These are phyloP conservation scores for Ulvella scutata DNA, from an alignment of 139 green algal species.

Conservation along the genomic window DNA sequence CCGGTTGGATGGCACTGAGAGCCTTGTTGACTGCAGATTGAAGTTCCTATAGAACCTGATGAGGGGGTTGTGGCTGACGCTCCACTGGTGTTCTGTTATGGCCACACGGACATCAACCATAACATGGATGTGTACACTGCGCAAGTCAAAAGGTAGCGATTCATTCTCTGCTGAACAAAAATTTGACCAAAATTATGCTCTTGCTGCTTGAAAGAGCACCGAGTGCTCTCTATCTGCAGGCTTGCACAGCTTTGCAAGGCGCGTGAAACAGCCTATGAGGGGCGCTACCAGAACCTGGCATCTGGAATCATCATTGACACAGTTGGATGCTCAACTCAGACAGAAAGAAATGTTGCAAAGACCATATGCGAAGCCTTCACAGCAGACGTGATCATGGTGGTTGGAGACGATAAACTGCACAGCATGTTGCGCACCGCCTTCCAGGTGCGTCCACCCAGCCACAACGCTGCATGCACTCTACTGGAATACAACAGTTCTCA, in stretches of 20 bases:
- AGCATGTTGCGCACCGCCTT: not conserved
- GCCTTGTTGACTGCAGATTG: not conserved
- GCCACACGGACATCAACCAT: not conserved
- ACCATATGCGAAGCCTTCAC: not conserved
- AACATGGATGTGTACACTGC: not conserved
- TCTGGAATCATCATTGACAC: not conserved
- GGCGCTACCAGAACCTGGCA: not conserved
- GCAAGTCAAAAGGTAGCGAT: not conserved
- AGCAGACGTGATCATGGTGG: not conserved
- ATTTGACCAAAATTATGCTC: not conserved
- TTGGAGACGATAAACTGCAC: not conserved
- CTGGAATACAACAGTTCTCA: no score
- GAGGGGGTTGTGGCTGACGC: not conserved
- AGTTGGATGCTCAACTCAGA: not conserved
- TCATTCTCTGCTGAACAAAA: not conserved
- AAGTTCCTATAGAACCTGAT: constrained; percentile 3
- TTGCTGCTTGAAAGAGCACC: not conserved
- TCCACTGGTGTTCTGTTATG: not conserved
- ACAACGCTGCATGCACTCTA: no score
- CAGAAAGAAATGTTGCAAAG: not conserved
- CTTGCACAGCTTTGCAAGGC: not conserved
- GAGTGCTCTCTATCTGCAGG: not conserved
- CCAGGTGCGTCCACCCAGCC: not conserved
- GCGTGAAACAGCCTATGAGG: not conserved
- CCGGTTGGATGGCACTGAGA: not conserved